These are phyloP conservation scores for Cercospora zeina DNA, from an alignment of 2,329 filamentous ascomycete genomes.

Conservation along the genomic window DNA sequence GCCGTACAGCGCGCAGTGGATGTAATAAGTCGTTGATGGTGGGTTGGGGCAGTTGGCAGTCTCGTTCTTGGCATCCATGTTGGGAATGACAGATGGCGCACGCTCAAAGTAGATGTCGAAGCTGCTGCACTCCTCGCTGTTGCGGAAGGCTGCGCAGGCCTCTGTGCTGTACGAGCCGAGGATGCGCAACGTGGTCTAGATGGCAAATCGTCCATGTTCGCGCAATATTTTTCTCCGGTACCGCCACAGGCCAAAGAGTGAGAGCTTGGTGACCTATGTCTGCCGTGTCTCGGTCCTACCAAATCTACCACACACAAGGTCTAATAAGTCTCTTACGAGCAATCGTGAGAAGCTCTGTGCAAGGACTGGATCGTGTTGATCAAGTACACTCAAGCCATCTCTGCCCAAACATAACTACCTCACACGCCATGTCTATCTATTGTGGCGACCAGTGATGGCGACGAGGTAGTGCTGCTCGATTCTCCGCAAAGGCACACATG, in stretches of 20 bases:
- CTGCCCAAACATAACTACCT: neutral
- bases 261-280: no score
- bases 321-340: neutral
- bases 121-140: constrained; percentile 38
- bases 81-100: constrained; percentile 39
- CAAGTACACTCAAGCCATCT: neutral
- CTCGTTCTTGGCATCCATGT: constrained; percentile 29
- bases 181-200: neutral
- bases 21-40: constrained; percentile 43
- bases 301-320: neutral
- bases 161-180: constrained; percentile 37
- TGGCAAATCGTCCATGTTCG: neutral
- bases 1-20: constrained; percentile 46
- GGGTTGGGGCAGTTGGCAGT: constrained; percentile 42
- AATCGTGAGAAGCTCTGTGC: neutral
- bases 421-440: neutral
- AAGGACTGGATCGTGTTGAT: neutral
- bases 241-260: neutral
- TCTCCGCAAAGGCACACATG: no score
- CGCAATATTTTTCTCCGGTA: neutral
- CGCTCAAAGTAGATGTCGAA: constrained; percentile 44
- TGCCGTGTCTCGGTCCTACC: neutral
- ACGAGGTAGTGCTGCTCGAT: no score
- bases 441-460: neutral
- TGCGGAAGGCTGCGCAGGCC: constrained; percentile 38